Evolutionary conservation across 371 early-diverging fungal genomes (phyloP).

Genomic region (Rhizopus delemar): DNA sequence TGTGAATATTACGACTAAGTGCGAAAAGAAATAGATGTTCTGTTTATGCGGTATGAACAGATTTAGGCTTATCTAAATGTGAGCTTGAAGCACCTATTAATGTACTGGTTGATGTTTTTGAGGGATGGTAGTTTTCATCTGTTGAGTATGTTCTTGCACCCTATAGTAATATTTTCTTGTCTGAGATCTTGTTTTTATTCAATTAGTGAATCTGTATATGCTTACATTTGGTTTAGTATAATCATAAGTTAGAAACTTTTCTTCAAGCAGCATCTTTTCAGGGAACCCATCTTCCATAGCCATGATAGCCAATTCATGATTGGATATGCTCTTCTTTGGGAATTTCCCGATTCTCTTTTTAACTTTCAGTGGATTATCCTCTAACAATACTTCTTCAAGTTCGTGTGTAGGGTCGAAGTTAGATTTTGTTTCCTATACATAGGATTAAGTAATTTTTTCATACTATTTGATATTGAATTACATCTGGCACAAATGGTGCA

Average conservation of each 20-base stretch:
- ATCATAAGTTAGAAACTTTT: slow-evolving; percentile 60
- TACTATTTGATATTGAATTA: slow-evolving; percentile 11
- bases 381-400: slow-evolving; percentile 88
- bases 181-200: too few species aligned
- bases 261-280: slow-evolving; percentile 58
- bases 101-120: too few species aligned
- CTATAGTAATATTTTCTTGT: too few species aligned
- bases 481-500: slow-evolving; percentile 70
- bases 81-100: too few species aligned
- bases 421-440: slow-evolving; percentile 51
- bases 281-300: slow-evolving; percentile 19
- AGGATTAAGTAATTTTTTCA: neutral
- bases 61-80: too few species aligned
- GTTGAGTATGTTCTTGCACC: too few species aligned
- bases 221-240: slow-evolving; percentile 47
- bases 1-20: too few species aligned
- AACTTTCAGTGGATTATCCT: slow-evolving; percentile 81
- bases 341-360: slow-evolving; percentile 28
- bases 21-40: too few species aligned
- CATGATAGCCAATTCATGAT: slow-evolving; percentile 12
- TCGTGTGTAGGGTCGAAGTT: slow-evolving; percentile 95
- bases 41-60: too few species aligned
- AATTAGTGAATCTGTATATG: too few species aligned
- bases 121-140: too few species aligned
- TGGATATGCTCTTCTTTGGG: slow-evolving; percentile 22